Percentiles rank a stretch among this genome's conserved stretches.
phyloP scores from a whole-genome alignment of 768 basidiomycete genomes.

The Fomitopsis pulvina region DNA sequence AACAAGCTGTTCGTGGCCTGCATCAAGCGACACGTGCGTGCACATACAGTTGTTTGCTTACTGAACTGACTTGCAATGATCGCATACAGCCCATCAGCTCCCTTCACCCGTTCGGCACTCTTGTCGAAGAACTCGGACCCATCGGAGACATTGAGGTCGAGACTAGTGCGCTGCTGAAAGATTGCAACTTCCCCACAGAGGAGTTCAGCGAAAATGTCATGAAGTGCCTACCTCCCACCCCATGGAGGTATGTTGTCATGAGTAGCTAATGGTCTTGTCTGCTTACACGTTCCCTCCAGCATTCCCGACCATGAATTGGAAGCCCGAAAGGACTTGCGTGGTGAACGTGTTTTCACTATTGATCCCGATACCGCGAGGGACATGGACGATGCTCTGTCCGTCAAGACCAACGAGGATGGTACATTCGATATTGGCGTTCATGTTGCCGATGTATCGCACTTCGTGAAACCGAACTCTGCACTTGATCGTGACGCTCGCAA shows the following conservation, averaged over 20 bases:
- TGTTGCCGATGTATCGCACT: constrained; percentile 93
- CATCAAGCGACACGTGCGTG: constrained; percentile 92
- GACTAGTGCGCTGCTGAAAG: constrained; percentile 94
- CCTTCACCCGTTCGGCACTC: constrained; percentile 95
- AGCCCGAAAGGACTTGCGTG: constrained; percentile 80
- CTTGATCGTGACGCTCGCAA: constrained; percentile 97
- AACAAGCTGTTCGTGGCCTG: constrained; percentile 94
- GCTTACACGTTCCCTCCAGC: constrained; percentile 28
- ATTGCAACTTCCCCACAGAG: constrained; percentile 98
- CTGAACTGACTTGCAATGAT: constrained; percentile 3
- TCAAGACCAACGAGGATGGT: constrained; percentile 86
- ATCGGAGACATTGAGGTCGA: constrained; percentile 99
- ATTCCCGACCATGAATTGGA: constrained; percentile 89
- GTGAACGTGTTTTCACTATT: constrained; percentile 85
- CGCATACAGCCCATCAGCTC: constrained; percentile 77
- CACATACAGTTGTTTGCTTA: constrained; percentile 15
- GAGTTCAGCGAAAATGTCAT: constrained; percentile 93
- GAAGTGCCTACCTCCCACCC: constrained; percentile 93
- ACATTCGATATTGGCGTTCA: constrained; percentile 93
- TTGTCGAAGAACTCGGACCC: constrained; percentile 95
- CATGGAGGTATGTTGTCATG: constrained; percentile 69
- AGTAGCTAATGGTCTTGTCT: neutral
- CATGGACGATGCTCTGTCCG: constrained; percentile 90
- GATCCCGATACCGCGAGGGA: constrained; percentile 89
- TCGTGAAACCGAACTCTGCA: constrained; percentile 93